Conservation (phyloP, 768 basidiomycete genomes). For the Grammothele lineata region DNA sequence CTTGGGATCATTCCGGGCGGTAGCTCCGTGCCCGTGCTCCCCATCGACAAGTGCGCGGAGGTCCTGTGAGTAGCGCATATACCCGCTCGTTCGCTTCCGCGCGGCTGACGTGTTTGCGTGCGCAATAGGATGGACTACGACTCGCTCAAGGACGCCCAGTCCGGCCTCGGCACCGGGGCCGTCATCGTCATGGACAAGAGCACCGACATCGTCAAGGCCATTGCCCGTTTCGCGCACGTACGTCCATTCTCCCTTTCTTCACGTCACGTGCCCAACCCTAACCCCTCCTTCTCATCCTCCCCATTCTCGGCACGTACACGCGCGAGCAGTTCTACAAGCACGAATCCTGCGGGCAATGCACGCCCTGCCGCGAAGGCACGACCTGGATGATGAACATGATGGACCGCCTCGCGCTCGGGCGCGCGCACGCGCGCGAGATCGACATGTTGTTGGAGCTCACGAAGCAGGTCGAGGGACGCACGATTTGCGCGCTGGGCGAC, state of each 20-base stretch:
- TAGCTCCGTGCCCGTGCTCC: constrained; percentile 89
- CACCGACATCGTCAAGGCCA: constrained; percentile 91
- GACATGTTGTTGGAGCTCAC: constrained; percentile 97
- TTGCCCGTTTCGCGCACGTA: constrained; percentile 87
- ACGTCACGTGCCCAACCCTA: not conserved
- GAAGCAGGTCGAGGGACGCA: constrained; percentile 97
- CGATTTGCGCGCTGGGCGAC: constrained; percentile 95
- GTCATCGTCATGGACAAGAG: constrained; percentile 99
- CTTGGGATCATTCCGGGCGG: constrained; percentile 97
- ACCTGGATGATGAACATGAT: constrained; percentile 99
- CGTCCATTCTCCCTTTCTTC: constrained; percentile 17
- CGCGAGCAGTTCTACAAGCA: constrained; percentile 85
- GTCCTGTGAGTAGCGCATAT: constrained; percentile 66
- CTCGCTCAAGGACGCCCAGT: constrained; percentile 91
- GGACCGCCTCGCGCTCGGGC: constrained; percentile 91
- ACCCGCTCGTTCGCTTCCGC: not conserved
- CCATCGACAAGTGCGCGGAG: constrained; percentile 75
- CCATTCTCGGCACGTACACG: not conserved
- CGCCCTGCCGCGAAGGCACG: constrained; percentile 90
- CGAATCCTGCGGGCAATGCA: constrained; percentile 97
- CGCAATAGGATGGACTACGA: constrained; percentile 89
- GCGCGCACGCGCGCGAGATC: constrained; percentile 89
- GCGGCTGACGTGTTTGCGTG: not conserved
- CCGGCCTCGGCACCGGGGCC: constrained; percentile 96
- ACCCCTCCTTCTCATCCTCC: too few relatives aligned